Evolutionary conservation across 192 early-diverging fungal species (phyloP), one percentile per base, ranked within the genome.

Genomic region (Gaertneriomyces semiglobifer): DNA sequence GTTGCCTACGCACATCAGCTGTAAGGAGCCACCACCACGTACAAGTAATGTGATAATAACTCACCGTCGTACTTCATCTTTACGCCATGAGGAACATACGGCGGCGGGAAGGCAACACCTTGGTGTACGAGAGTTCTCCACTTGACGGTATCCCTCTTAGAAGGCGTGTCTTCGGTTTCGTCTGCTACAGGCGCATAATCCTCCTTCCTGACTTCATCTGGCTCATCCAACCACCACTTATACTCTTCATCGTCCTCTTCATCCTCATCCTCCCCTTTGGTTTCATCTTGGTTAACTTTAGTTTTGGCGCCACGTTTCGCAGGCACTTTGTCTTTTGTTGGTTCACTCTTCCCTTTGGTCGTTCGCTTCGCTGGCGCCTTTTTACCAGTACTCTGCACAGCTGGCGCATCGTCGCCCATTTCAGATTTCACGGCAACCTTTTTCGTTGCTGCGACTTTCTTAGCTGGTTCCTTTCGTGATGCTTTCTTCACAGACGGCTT

Each of bases 101-200:
- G 80, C 0, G 95, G 95, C 48, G 96, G 92, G 54, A 98, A 98
- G 20, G 86, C 70, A 1, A 93, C 92, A 19, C 96, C 96, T 45
- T 82, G 84, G 71, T 98, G 96, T 61, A 85, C 79, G 20, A 98
- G 78, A 4, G 91, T 88, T 14, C 74, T 84, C 96, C 96, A 98
- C 39, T 70, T 70, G 44, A 72, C 45, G 7, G 57, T 52, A 54
- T 66, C 51, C 39, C 66, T 64, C 51, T 48, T 41, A 41, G 46
- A 53, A 47, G 20, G 16, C 12, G 14, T 50, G 48, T 63, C 62
- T n/a, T 63, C 33, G 50, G 51, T 52, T 47, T 62, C 60, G 44
- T 62, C 48, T 50, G 48, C 48, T n/a, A 18, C 48, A 12, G 48
- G 48, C 48, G 48, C 0, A 50, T 50, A 12, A n/a, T 50, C 48